Conservation (phyloP, 2,329 filamentous ascomycete species). For the Sarocladiaceae sp. region DNA sequence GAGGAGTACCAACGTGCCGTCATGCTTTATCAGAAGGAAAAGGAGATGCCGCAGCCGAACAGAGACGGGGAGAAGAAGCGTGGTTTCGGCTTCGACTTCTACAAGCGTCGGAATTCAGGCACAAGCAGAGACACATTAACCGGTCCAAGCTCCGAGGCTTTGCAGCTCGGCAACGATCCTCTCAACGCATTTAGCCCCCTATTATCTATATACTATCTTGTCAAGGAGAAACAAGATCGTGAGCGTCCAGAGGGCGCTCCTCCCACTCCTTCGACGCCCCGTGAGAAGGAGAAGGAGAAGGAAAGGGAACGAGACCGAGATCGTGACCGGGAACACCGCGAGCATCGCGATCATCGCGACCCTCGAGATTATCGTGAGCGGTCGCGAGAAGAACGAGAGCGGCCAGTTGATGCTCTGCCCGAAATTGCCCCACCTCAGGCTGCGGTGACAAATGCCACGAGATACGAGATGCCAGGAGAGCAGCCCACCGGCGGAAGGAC, state of each 20-base stretch:
- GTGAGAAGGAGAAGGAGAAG: slow-evolving; percentile 26
- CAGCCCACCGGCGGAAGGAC: slow-evolving; percentile 79
- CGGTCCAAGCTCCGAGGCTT: slow-evolving; percentile 78
- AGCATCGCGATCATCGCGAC: slow-evolving; percentile 15
- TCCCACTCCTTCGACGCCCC: slow-evolving; percentile 40
- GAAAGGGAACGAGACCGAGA: slow-evolving; percentile 23
- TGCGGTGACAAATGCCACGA: slow-evolving; percentile 79
- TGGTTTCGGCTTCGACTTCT: slow-evolving; percentile 90
- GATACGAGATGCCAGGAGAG: slow-evolving; percentile 87
- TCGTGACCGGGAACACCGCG: slow-evolving; percentile 19
- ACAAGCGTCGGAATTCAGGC: slow-evolving; percentile 86
- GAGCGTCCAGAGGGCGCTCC: slow-evolving; percentile 47
- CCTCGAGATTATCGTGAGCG: slow-evolving; percentile 1
- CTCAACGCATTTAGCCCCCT: slow-evolving; percentile 91
- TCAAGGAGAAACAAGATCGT: slow-evolving; percentile 88
- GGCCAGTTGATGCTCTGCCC: slow-evolving; percentile 51
- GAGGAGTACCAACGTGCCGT: slow-evolving; percentile 89
- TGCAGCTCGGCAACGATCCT: slow-evolving; percentile 79
- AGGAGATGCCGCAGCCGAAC: slow-evolving; percentile 50
- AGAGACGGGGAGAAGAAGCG: slow-evolving; percentile 76
- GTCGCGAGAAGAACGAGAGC: slow-evolving; percentile 22
- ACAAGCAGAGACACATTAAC: slow-evolving; percentile 84
- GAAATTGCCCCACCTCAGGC: slow-evolving; percentile 78
- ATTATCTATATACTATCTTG: slow-evolving; percentile 91
- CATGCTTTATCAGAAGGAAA: slow-evolving; percentile 65